phyloP scores from a whole-genome alignment of 2,329 filamentous ascomycete species.

The Aspergillus carbonarius region DNA sequence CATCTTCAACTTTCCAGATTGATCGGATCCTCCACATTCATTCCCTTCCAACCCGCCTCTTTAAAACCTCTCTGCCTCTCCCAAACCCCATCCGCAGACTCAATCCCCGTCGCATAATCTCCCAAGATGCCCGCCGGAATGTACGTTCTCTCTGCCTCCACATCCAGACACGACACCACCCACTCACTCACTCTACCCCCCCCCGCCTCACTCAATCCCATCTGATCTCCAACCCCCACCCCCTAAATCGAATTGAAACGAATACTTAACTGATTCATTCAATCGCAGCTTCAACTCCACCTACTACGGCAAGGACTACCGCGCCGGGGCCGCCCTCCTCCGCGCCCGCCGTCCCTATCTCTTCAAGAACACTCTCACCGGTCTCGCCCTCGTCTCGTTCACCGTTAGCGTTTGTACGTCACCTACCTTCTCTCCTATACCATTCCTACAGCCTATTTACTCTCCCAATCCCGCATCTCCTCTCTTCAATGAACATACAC shows the following conservation, averaged over 20 bases:
- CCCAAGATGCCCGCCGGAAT: constrained; percentile 17
- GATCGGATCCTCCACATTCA: background rate
- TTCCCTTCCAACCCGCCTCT: background rate
- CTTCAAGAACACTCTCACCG: constrained; percentile 82
- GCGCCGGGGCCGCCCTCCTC: constrained; percentile 83
- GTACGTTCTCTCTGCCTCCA: constrained; percentile 8
- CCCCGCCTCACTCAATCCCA: background rate
- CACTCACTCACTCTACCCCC: too few species aligned
- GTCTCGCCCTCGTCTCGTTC: constrained; percentile 70
- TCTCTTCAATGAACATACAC: too few species aligned
- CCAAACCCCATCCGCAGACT: background rate
- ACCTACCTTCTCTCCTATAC: background rate
- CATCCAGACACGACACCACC: background rate
- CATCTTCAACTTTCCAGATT: background rate
- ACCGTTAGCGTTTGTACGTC: constrained; percentile 83
- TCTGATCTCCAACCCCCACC: background rate
- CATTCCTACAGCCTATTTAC: too few species aligned
- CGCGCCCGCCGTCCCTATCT: constrained; percentile 90
- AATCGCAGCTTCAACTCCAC: constrained; percentile 64
- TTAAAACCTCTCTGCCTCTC: background rate
- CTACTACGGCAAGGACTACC: constrained; percentile 88
- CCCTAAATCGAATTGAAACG: background rate
- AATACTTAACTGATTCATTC: too few species aligned
- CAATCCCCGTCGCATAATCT: background rate
- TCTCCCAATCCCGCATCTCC: too few species aligned